Percentiles rank a stretch among this genome's conserved stretches.
Evolutionary conservation across 2,329 filamentous ascomycete species (phyloP).

Genomic region (Macroventuria anomochaeta): DNA sequence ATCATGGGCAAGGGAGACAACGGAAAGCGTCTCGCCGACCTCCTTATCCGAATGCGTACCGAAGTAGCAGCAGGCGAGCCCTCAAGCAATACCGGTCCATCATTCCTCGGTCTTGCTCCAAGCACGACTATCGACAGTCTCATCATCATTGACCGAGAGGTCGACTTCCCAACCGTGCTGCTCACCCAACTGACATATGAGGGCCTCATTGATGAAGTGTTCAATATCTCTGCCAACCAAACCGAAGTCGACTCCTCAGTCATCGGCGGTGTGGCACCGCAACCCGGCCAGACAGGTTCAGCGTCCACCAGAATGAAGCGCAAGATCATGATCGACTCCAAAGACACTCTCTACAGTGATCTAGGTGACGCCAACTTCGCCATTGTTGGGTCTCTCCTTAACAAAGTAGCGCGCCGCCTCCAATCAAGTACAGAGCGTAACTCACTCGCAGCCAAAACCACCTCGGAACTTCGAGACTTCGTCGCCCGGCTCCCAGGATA

Average conservation of each 20-base stretch:
- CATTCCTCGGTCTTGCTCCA: slow-evolving; percentile 73
- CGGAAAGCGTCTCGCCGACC: slow-evolving; percentile 84
- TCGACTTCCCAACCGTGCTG: slow-evolving; percentile 89
- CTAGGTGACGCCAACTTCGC: slow-evolving; percentile 94
- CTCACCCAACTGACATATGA: slow-evolving; percentile 97
- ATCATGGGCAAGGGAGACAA: slow-evolving; percentile 97
- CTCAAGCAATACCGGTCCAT: slow-evolving; percentile 60
- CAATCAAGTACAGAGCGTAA: slow-evolving; percentile 88
- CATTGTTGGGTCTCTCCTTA: slow-evolving; percentile 85
- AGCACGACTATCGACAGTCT: slow-evolving; percentile 88
- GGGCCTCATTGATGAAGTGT: slow-evolving; percentile 91
- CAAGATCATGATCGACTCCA: slow-evolving; percentile 86
- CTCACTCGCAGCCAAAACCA: slow-evolving; percentile 79
- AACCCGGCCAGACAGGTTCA: slow-evolving; percentile 59
- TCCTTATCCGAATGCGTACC: slow-evolving; percentile 88
- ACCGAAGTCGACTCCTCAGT: slow-evolving; percentile 91
- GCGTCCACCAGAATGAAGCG: slow-evolving; percentile 70
- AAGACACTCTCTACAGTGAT: slow-evolving; percentile 86
- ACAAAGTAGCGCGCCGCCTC: slow-evolving; percentile 86
- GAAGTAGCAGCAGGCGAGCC: slow-evolving; percentile 84
- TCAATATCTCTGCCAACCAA: slow-evolving; percentile 90
- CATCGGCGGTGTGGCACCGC: slow-evolving; percentile 73
- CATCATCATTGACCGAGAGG: slow-evolving; percentile 93
- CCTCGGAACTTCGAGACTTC: slow-evolving; percentile 90
- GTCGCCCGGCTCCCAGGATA: slow-evolving; percentile 92